Conservation (phyloP, 73 alveolate species). For the Diophrys sp. region DNA sequence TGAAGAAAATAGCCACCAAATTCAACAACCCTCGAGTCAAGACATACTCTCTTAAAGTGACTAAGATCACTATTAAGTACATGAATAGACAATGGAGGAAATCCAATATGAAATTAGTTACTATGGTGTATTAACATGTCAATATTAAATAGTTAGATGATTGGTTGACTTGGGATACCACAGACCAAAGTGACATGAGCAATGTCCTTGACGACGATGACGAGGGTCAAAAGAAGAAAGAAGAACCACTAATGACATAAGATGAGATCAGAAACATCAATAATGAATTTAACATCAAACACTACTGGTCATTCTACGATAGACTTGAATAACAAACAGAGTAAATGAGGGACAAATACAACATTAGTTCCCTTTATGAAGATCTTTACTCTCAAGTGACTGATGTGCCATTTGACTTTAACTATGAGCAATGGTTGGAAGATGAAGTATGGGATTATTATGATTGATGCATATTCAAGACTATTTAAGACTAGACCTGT, state of each 20-base stretch:
- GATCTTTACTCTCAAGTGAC: not conserved
- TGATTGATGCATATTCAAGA: slow-evolving; percentile 58
- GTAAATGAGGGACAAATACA: slow-evolving; percentile 1
- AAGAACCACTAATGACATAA: not conserved
- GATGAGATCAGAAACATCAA: slow-evolving; percentile 47
- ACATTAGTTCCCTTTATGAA: not conserved
- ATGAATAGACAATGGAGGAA: slow-evolving; percentile 55
- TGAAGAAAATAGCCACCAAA: slow-evolving; percentile 43
- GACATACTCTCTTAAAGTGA: slow-evolving; percentile 29
- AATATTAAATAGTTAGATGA: slow-evolving; percentile 33
- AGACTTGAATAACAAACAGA: slow-evolving; percentile 25
- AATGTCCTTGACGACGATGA: slow-evolving; percentile 34
- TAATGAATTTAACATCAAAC: slow-evolving; percentile 44
- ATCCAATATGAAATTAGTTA: slow-evolving; percentile 40
- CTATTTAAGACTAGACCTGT: not conserved
- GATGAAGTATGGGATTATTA: slow-evolving; percentile 80
- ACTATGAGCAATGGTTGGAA: slow-evolving; percentile 77
- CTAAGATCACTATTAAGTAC: slow-evolving; percentile 46
- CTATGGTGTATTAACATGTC: slow-evolving; percentile 43
- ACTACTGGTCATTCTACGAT: slow-evolving; percentile 35
- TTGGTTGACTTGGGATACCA: slow-evolving; percentile 39
- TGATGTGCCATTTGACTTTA: slow-evolving; percentile 31
- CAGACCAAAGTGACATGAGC: not conserved
- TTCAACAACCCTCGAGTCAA: slow-evolving; percentile 31
- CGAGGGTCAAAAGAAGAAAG: not conserved